Percentiles rank a stretch among this genome's conserved stretches.
These are phyloP conservation scores for Saksenaea oblongispora DNA, from an alignment of 371 early-diverging fungal genomes.

Conservation along the genomic window DNA sequence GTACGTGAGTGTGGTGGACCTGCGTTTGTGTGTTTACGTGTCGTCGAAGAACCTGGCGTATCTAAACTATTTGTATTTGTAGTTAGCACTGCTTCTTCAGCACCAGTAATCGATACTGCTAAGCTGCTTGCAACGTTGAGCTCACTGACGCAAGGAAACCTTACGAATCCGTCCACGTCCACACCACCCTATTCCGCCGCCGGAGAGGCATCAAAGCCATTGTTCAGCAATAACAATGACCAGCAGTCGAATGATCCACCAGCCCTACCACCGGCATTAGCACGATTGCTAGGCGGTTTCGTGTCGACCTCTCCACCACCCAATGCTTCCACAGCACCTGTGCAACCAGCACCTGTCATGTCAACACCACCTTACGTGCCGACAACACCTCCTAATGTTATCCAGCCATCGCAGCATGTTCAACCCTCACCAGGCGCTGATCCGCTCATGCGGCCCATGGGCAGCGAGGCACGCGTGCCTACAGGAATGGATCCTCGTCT, in stretches of 20 bases:
- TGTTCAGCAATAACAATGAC: conserved; percentile 8
- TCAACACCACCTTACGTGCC: conserved; percentile 10
- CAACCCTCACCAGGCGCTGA: neutral
- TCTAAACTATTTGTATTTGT: neutral
- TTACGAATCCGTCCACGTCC: conserved; percentile 24
- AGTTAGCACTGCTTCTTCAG: neutral
- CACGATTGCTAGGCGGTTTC: conserved; percentile 32
- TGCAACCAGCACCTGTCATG: neutral
- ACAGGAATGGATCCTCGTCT: neutral
- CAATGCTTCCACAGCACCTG: neutral
- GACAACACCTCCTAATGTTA: neutral
- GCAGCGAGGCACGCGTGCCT: neutral
- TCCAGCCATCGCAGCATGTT: neutral
- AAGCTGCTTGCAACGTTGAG: conserved; percentile 30
- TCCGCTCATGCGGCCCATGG: neutral
- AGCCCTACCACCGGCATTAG: conserved; percentile 40
- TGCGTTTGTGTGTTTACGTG: neutral
- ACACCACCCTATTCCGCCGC: conserved; percentile 5
- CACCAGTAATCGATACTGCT: conserved; percentile 35
- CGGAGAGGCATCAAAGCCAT: conserved; percentile 4
- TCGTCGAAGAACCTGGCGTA: neutral
- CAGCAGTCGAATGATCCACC: conserved; percentile 5
- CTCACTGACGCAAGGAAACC: conserved; percentile 28
- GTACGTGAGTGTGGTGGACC: neutral
- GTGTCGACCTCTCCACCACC: conserved; percentile 15